Percentiles rank a stretch among this genome's conserved stretches.
Evolutionary conservation across 345 rosid species (phyloP).

Genomic region (Eucalyptus sp.): DNA sequence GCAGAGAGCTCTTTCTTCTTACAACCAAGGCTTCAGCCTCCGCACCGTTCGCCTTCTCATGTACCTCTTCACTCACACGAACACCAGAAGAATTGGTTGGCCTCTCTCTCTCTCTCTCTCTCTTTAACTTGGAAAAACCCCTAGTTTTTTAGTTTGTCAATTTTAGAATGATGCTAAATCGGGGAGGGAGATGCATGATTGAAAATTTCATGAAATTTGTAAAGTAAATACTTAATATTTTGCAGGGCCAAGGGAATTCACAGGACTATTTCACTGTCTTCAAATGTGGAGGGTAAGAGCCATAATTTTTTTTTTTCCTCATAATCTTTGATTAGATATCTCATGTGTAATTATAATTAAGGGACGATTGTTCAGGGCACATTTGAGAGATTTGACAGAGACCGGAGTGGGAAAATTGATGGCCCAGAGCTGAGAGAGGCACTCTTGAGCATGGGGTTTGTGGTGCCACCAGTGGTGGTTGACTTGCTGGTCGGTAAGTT

Average conservation of each 20-base stretch:
- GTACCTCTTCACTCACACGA: conserved; percentile 67
- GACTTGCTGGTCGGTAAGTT: conserved; percentile 80
- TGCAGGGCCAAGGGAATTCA: conserved; percentile 83
- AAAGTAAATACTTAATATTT: neutral
- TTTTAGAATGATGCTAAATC: neutral
- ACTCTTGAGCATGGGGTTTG: conserved; percentile 59
- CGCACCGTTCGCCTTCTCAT: conserved; percentile 81
- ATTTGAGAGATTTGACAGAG: conserved; percentile 78
- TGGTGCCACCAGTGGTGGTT: conserved; percentile 56
- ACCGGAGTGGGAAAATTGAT: conserved; percentile 84
- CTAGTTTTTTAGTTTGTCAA: neutral
- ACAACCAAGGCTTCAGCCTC: conserved; percentile 76
- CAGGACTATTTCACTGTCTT: conserved; percentile 70
- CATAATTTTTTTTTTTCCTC: neutral
- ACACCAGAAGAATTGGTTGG: conserved; percentile 59
- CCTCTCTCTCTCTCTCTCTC: neutral
- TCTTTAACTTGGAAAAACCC: neutral
- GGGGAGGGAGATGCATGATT: neutral
- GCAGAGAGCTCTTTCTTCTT: conserved; percentile 75
- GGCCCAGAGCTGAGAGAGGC: conserved; percentile 75
- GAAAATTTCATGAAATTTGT: neutral
- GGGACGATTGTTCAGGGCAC: conserved; percentile 25
- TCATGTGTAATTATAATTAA: neutral
- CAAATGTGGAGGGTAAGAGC: conserved; percentile 85
- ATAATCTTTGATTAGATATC: neutral